These are phyloP conservation scores for bread wheat (Triticum aestivum) DNA, from an alignment of 176 grass and related monocot genomes.

Conservation along the genomic window DNA sequence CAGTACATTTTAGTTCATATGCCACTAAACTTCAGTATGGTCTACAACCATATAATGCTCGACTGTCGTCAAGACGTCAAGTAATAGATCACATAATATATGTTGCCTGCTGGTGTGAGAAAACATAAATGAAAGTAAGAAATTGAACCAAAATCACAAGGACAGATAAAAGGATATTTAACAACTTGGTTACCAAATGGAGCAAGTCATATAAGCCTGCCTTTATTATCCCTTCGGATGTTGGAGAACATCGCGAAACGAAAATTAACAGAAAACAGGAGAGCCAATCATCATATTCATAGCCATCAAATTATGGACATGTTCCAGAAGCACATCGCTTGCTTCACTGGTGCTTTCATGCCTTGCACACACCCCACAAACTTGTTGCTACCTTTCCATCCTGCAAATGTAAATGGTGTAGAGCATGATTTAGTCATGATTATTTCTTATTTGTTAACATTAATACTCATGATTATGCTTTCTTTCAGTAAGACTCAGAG, in stretches of 20 bases:
- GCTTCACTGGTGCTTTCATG: slow-evolving; percentile 44
- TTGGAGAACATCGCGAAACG: not conserved
- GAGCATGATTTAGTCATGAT: slow-evolving; percentile 16
- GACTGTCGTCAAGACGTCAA: not conserved
- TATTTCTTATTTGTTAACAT: not conserved
- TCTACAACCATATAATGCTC: not conserved
- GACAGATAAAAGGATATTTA: not conserved
- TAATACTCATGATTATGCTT: not conserved
- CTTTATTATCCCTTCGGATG: not conserved
- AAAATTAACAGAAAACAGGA: not conserved
- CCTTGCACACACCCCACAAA: slow-evolving; percentile 35
- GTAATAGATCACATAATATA: not conserved
- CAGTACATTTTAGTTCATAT: too few species aligned
- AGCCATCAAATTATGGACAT: not conserved
- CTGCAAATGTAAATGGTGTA: slow-evolving; percentile 18
- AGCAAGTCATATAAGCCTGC: not conserved
- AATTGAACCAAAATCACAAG: not conserved
- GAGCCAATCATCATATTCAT: too few species aligned
- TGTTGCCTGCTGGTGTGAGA: not conserved
- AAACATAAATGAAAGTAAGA: not conserved
- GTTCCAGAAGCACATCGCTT: slow-evolving; percentile 47
- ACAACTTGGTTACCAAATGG: not conserved
- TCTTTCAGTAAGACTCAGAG: not conserved
- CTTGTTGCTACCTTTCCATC: slow-evolving; percentile 59
- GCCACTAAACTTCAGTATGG: not conserved